These are phyloP conservation scores for Apocynum venetum DNA, from an alignment of 257 asterid genomes.

Conservation along the genomic window DNA sequence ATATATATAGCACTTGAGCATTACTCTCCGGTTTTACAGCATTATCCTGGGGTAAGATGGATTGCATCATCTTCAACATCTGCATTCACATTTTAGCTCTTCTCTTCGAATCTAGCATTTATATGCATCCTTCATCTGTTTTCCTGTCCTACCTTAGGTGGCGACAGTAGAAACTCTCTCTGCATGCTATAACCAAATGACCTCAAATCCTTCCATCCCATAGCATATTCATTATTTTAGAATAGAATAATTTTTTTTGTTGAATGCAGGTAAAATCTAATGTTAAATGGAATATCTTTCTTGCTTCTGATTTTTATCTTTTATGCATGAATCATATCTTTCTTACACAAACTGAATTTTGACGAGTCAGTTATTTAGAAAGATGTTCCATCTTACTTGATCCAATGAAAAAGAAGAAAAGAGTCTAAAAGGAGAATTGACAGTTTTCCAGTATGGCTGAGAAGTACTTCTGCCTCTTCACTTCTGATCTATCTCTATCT, in stretches of 20 bases:
- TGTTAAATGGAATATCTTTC: no score
- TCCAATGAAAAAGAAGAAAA: background rate
- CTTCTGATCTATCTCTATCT: background rate
- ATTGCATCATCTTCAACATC: background rate
- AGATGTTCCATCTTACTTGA: background rate
- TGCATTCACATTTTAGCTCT: background rate
- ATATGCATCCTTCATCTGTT: background rate
- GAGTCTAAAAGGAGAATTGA: background rate
- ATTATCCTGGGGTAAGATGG: constrained; percentile 85
- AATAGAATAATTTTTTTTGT: no score
- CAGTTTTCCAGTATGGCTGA: background rate
- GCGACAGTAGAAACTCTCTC: background rate
- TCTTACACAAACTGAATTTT: no score
- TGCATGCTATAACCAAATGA: background rate
- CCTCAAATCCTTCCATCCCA: no score
- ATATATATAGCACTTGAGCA: constrained; percentile 77
- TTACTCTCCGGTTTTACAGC: constrained; percentile 81
- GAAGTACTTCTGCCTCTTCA: background rate
- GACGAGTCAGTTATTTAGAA: no score
- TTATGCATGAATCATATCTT: no score
- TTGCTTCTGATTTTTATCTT: no score
- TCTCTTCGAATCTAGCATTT: background rate
- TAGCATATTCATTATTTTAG: background rate
- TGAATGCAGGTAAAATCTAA: no score
- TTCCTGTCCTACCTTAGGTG: background rate